These are phyloP conservation scores for Euphorbia lathyris DNA, from an alignment of 345 rosid species.

Conservation along the genomic window DNA sequence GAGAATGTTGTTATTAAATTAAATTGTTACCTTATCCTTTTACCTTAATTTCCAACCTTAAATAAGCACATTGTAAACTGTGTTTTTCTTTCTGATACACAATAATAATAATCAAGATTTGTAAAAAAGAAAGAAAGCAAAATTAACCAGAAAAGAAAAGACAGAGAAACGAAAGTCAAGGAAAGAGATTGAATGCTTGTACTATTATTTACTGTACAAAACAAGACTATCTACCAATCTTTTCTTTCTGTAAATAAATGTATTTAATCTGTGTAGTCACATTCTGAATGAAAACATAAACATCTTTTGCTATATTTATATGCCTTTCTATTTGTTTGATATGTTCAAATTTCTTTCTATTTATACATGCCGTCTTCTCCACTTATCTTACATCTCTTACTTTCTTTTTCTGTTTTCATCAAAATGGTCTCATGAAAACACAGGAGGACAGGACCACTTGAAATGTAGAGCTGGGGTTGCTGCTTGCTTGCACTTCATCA, in stretches of 20 bases:
- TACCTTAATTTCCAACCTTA: background rate
- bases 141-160: background rate
- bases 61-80: too few relatives aligned
- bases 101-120: background rate
- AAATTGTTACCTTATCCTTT: background rate
- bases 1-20: background rate
- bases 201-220: background rate
- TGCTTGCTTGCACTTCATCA: constrained; percentile 23
- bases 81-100: too few relatives aligned
- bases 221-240: background rate
- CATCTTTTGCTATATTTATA: background rate
- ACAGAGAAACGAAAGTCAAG: constrained; percentile 12
- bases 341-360: constrained; percentile 41
- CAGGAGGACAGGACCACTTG: constrained; percentile 61
- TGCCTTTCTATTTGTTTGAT: background rate
- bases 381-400: constrained; percentile 6
- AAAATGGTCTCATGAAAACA: too few relatives aligned
- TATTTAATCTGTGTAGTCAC: constrained; percentile 12
- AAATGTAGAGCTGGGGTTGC: constrained; percentile 43
- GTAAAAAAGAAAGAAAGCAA: background rate
- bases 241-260: too few relatives aligned
- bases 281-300: background rate
- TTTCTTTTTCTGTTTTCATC: constrained; percentile 13
- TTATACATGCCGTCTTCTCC: constrained; percentile 67
- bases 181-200: constrained; percentile 15